Percentiles rank a stretch among this genome's conserved stretches.
Conservation (phyloP, 2,329 filamentous ascomycete species). For the Cercospora janseana region DNA sequence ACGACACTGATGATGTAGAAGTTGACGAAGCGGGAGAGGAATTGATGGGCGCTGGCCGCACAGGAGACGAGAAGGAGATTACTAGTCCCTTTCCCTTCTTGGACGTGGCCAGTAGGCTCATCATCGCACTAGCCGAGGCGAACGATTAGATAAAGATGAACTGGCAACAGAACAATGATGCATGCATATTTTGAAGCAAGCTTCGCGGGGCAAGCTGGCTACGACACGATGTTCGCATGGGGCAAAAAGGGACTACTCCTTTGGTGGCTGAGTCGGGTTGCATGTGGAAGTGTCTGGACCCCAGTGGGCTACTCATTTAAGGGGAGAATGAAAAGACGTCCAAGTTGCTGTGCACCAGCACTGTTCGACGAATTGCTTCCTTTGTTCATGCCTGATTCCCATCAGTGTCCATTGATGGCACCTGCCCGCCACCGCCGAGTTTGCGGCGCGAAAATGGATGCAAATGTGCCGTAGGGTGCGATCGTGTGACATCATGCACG, state of each 20-base stretch:
- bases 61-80: conserved; percentile 83
- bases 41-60: conserved; percentile 50
- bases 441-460: not conserved
- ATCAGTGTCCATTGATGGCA: not conserved
- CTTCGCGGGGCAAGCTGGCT: conserved; percentile 5
- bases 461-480: too few species aligned
- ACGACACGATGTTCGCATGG: conserved; percentile 6
- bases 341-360: too few species aligned
- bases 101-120: conserved; percentile 86
- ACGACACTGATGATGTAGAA: conserved; percentile 30
- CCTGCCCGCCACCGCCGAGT: not conserved
- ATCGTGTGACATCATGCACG: not conserved
- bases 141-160: conserved; percentile 47
- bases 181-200: conserved; percentile 1
- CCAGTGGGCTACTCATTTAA: too few species aligned
- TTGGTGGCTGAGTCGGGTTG: too few species aligned
- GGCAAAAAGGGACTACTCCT: too few species aligned
- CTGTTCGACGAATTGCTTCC: too few species aligned
- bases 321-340: too few species aligned
- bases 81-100: conserved; percentile 94
- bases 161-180: conserved; percentile 14
- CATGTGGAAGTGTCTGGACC: too few species aligned
- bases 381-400: too few species aligned
- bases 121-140: conserved; percentile 86
- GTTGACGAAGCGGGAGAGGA: conserved; percentile 41